Evolutionary conservation across 1,284 basidiomycete genomes (phyloP).

Genomic region (Microbotryomycetes sp.): DNA sequence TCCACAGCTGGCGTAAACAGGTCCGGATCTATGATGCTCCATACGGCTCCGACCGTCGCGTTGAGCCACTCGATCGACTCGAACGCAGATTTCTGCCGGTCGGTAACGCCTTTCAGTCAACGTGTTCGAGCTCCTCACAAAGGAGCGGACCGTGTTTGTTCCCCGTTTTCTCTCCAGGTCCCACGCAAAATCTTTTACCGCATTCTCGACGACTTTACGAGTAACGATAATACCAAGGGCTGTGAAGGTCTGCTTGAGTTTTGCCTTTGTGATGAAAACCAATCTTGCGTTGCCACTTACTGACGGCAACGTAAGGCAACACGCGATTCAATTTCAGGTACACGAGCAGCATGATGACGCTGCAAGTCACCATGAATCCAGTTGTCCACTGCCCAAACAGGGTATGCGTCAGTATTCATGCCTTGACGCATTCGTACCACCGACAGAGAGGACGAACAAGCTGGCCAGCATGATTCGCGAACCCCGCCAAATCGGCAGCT

Average conservation of each 20-base stretch:
- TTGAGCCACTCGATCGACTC: slow-evolving; percentile 15
- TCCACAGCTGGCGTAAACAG: slow-evolving; percentile 7
- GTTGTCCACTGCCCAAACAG: not conserved
- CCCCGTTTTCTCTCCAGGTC: not conserved
- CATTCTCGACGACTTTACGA: not conserved
- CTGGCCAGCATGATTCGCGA: not conserved
- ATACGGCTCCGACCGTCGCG: not conserved
- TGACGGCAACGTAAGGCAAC: not conserved
- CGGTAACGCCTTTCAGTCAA: not conserved
- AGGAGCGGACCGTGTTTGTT: not conserved
- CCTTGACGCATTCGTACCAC: no score
- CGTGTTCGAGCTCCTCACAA: not conserved
- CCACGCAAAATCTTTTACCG: not conserved
- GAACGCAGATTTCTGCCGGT: not conserved
- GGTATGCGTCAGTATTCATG: not conserved
- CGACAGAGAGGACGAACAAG: not conserved
- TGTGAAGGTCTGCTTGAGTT: not conserved
- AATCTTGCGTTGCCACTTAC: not conserved
- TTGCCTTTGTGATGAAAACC: not conserved
- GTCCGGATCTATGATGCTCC: slow-evolving; percentile 11
- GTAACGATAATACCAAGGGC: not conserved
- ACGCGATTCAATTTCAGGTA: not conserved
- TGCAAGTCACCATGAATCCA: not conserved
- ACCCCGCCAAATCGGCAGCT: not conserved
- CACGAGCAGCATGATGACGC: not conserved